Conservation (phyloP, 106 monocot genomes). For the Acorus calamus region DNA sequence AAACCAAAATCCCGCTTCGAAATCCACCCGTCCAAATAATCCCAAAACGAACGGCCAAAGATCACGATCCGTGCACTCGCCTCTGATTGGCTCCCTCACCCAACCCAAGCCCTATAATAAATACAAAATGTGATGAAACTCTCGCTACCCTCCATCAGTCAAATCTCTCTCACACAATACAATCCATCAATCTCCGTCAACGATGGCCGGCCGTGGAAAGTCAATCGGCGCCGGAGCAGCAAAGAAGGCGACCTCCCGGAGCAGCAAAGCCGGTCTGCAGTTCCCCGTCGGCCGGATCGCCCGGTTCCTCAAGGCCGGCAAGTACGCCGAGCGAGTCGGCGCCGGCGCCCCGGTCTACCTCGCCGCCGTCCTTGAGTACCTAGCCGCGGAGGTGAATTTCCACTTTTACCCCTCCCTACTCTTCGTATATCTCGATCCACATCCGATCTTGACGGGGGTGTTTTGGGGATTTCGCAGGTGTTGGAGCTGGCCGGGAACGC, state of each 20-base stretch:
- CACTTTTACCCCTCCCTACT: background rate
- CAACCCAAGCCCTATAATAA: too few relatives aligned
- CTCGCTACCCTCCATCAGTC: too few relatives aligned
- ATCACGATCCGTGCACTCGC: too few relatives aligned
- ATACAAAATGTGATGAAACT: too few relatives aligned
- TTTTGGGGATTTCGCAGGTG: conserved; percentile 19
- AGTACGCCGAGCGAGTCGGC: background rate
- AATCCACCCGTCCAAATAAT: too few relatives aligned
- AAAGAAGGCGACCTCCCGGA: conserved; percentile 26
- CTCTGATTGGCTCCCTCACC: too few relatives aligned
- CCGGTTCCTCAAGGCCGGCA: conserved; percentile 21
- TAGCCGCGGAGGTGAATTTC: too few relatives aligned
- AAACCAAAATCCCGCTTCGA: too few relatives aligned
- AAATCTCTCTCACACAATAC: too few relatives aligned
- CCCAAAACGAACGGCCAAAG: too few relatives aligned
- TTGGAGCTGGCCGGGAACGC: conserved; percentile 59
- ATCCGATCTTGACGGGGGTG: background rate
- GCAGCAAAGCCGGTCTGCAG: conserved; percentile 34
- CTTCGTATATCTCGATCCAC: background rate
- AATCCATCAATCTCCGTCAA: background rate
- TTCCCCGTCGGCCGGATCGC: conserved; percentile 25
- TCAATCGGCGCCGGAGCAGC: conserved; percentile 11
- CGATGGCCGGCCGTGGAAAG: conserved; percentile 30
- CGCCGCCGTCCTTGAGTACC: too few relatives aligned
- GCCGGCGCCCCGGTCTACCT: too few relatives aligned